Percentiles rank a stretch among this genome's conserved stretches.
Conservation (phyloP, 2,329 filamentous ascomycete genomes). For the Truncatella angustata region DNA sequence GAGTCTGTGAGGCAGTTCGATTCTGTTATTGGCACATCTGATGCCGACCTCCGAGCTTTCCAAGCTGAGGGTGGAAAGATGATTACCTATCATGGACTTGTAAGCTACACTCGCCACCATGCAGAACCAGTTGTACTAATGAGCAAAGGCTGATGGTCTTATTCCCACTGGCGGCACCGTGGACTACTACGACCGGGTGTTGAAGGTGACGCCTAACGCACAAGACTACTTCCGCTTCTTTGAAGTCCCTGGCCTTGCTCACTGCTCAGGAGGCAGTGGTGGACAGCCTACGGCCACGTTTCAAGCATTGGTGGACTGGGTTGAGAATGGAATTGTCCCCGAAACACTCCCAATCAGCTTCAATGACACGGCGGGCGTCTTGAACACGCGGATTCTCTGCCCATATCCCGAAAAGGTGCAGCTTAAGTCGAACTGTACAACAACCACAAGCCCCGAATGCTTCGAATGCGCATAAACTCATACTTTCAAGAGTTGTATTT, state of each 20-base stretch:
- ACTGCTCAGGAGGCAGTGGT: conserved; percentile 1
- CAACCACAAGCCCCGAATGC: too few species aligned
- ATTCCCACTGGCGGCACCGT: background rate
- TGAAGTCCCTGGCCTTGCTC: background rate
- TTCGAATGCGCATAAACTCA: too few species aligned
- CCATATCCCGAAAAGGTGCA: too few species aligned
- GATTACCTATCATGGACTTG: background rate
- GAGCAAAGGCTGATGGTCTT: background rate
- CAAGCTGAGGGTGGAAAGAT: background rate
- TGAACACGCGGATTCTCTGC: background rate
- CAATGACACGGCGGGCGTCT: background rate
- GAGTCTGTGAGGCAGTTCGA: background rate
- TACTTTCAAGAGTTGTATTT: too few species aligned
- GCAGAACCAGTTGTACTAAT: too few species aligned
- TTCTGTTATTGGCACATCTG: background rate
- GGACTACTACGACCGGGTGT: background rate
- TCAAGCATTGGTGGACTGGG: background rate
- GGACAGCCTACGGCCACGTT: background rate
- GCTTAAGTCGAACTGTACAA: too few species aligned
- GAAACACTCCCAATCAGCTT: background rate
- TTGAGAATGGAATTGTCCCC: conserved; percentile 2
- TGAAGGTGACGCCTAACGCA: background rate
- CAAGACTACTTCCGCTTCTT: background rate
- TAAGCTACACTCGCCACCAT: background rate
- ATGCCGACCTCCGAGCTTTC: conserved; percentile 2